Percentiles rank a stretch among this genome's conserved stretches.
Conservation (phyloP, 192 early-diverging fungal genomes). For the Dissophora ornata region DNA sequence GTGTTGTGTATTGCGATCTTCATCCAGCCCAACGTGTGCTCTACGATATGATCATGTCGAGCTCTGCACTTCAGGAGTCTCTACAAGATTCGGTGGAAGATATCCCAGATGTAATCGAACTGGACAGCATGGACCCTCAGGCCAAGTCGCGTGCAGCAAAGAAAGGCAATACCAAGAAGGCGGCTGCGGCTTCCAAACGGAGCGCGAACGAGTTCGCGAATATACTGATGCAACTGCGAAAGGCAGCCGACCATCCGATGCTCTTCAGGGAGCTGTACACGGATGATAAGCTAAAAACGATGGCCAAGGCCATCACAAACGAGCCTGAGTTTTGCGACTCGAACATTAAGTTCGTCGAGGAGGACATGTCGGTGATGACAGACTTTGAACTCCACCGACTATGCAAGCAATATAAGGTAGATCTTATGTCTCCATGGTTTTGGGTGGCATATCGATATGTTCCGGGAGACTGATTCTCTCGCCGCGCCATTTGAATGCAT, state of each 20-base stretch:
- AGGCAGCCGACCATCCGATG: constrained; percentile 87
- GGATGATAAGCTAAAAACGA: constrained; percentile 63
- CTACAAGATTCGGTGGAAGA: constrained; percentile 15
- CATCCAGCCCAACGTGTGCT: constrained; percentile 60
- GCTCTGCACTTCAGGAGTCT: constrained; percentile 24
- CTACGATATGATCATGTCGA: constrained; percentile 63
- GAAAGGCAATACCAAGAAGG: constrained; percentile 23
- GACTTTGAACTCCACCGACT: constrained; percentile 88
- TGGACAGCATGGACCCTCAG: constrained; percentile 34
- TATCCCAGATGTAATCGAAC: constrained; percentile 10
- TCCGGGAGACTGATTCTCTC: background rate
- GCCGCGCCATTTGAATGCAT: background rate
- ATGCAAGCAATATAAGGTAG: constrained; percentile 68
- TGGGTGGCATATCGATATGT: background rate
- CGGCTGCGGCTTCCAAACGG: constrained; percentile 3
- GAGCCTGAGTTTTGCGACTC: constrained; percentile 84
- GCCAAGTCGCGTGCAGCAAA: constrained; percentile 14
- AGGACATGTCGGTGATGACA: constrained; percentile 89
- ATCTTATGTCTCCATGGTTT: background rate
- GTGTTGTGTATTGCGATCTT: constrained; percentile 63
- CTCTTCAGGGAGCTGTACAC: constrained; percentile 76
- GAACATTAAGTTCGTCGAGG: constrained; percentile 76
- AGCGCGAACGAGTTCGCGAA: constrained; percentile 57
- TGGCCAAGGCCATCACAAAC: constrained; percentile 75
- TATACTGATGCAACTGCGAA: constrained; percentile 85